These are phyloP conservation scores for Sporisorium graminicola DNA, from an alignment of 1,284 basidiomycete genomes.

Conservation along the genomic window DNA sequence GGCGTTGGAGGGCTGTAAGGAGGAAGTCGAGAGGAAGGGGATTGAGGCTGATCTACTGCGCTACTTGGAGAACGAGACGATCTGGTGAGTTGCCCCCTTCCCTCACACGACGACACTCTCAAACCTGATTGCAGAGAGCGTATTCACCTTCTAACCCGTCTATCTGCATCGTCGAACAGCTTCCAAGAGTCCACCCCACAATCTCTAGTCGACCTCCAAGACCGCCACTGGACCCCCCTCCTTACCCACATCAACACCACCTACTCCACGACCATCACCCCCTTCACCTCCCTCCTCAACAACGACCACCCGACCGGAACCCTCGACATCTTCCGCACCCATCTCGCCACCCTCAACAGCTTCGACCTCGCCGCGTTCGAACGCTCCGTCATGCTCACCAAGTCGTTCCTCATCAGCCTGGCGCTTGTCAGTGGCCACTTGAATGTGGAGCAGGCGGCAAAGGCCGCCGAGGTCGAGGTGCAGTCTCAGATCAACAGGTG, in stretches of 20 bases:
- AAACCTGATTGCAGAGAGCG: no score
- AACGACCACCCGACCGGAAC: conserved; percentile 39
- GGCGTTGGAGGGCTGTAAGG: conserved; percentile 84
- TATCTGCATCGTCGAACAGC: conserved; percentile 12
- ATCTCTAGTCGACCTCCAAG: conserved; percentile 82
- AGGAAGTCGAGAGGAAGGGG: conserved; percentile 75
- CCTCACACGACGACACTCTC: background rate
- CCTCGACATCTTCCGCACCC: conserved; percentile 21
- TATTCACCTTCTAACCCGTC: no score
- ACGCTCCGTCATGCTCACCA: conserved; percentile 87
- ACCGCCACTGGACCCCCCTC: conserved; percentile 90
- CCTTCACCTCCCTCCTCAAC: conserved; percentile 49
- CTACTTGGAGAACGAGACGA: conserved; percentile 95
- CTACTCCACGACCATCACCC: conserved; percentile 70
- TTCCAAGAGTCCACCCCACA: conserved; percentile 85
- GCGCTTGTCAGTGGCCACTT: conserved; percentile 81
- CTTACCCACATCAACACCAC: conserved; percentile 83
- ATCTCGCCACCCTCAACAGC: conserved; percentile 32
- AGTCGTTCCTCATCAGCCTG: conserved; percentile 89
- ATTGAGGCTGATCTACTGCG: conserved; percentile 81
- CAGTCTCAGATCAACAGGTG: conserved; percentile 93
- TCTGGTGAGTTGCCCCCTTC: conserved; percentile 73
- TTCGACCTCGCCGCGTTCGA: conserved; percentile 79
- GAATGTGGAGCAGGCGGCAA: conserved; percentile 83
- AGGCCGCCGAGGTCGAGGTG: conserved; percentile 91